Percentiles rank a stretch among this genome's conserved stretches.
Conservation (phyloP, 2,329 filamentous ascomycete genomes). For the Podosphaera xanthii region DNA sequence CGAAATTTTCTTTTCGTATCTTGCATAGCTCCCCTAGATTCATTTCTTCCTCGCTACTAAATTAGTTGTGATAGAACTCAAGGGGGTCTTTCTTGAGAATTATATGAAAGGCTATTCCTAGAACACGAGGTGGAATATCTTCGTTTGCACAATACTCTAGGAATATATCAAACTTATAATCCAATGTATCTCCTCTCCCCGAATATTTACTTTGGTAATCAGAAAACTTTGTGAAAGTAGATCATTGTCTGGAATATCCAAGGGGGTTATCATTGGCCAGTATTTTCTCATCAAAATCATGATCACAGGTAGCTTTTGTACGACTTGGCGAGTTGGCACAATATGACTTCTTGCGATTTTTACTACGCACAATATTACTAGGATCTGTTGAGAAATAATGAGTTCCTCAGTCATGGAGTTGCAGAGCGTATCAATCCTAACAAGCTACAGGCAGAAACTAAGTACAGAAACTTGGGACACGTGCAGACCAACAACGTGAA, state of each 20-base stretch:
- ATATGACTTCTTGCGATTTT: too few relatives aligned
- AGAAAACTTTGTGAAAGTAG: neutral
- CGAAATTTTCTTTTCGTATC: neutral
- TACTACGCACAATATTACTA: too few relatives aligned
- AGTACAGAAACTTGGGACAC: too few relatives aligned
- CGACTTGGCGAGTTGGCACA: too few relatives aligned
- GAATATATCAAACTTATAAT: neutral
- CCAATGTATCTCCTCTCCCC: neutral
- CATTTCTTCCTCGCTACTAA: neutral
- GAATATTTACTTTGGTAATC: neutral
- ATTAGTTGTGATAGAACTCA: neutral
- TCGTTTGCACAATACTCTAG: neutral
- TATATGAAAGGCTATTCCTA: neutral
- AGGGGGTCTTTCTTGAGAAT: neutral
- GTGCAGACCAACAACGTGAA: too few relatives aligned
- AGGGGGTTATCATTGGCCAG: neutral
- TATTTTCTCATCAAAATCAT: too few relatives aligned
- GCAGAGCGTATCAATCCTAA: too few relatives aligned
- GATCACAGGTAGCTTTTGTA: too few relatives aligned
- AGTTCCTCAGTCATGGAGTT: too few relatives aligned
- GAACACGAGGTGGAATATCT: neutral
- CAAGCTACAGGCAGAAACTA: too few relatives aligned
- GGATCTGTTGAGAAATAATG: too few relatives aligned
- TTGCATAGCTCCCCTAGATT: neutral
- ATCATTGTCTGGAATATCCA: neutral